Percentiles rank a stretch among this genome's conserved stretches.
Conservation (phyloP, 768 basidiomycete species). For the Auriscalpium orientale region DNA sequence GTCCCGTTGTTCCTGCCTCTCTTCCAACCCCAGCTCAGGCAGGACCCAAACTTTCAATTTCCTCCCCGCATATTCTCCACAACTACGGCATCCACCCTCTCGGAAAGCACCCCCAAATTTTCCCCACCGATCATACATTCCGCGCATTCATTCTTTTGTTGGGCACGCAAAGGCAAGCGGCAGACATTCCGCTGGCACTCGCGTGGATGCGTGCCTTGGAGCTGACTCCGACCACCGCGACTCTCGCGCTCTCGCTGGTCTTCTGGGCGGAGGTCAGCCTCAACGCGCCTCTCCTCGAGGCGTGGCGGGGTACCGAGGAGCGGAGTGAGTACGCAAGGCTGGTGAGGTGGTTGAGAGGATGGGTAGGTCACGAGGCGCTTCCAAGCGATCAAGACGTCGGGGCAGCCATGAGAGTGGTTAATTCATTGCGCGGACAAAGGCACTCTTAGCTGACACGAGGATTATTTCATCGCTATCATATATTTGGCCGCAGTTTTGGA, state of each 20-base stretch:
- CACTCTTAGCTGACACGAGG: not conserved
- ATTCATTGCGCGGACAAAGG: not conserved
- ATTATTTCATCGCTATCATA: not conserved
- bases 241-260: conserved; percentile 54
- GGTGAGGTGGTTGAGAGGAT: conserved; percentile 22
- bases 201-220: conserved; percentile 67
- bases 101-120: conserved; percentile 30
- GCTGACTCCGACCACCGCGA: conserved; percentile 44
- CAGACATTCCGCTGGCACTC: conserved; percentile 58
- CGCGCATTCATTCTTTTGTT: conserved; percentile 55
- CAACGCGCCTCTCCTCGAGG: conserved; percentile 52
- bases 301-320: conserved; percentile 18
- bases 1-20: conserved; percentile 5
- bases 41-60: not conserved
- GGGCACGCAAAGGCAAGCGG: conserved; percentile 37
- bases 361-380: conserved; percentile 17
- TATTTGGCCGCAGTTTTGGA: too few relatives aligned
- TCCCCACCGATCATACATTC: conserved; percentile 46
- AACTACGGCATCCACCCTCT: conserved; percentile 9
- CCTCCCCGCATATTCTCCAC: conserved; percentile 3
- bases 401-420: conserved; percentile 6
- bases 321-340: conserved; percentile 18
- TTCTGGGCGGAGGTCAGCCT: conserved; percentile 68
- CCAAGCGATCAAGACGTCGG: conserved; percentile 20
- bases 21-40: not conserved